Base-by-base conservation (phyloP, 345 rosid genomes). In the Aquilaria malaccensis region DNA sequence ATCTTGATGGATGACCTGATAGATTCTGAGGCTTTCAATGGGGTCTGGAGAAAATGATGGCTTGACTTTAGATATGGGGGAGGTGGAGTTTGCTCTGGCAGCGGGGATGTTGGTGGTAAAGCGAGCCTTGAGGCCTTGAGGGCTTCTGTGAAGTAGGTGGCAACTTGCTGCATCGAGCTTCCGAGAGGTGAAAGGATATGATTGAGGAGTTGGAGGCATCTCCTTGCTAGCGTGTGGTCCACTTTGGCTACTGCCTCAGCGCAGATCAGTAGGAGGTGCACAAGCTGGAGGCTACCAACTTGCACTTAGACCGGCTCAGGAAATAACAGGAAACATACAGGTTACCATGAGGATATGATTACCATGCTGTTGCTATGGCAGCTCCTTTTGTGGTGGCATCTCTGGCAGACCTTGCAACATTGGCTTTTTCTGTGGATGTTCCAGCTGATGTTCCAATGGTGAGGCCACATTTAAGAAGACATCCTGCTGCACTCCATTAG, bases 111-210 rank as follows among this genome's bases (percentile, higher is more conserved):
- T 37, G 43, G 65, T 1, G 84, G 78, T 55, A 79, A 74, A 3
- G 85, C 75, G 11, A 80, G 82, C 56, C 87, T 73, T 82, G 2
- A 82, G 70, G 13, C 56, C 87, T 73, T 82, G 2, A 82, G 70
- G 13, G 91, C 87, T 47, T 85, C 84, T 3, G 87, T 77, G 84
- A 82, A 82, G 72, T 79, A 85, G 61, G 87, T 60, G 11, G 87
- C 91, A 6, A 85, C 91, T 2, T 87, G 67, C 61, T 85, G 84
- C 87, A 85, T 82, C 45, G 91, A 78, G 61, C 80, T 81, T 1
- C 91, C 87, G 0, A 85, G 75, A 0, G 87, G 85, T 3, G 84
- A 59, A 11, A 77, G 87, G 5, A 85, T 80, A 13, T 76, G 69
- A 65, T 82, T 82, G 14, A 85, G 85, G 63, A 78, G 87, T 56